Base-by-base conservation (phyloP, 768 basidiomycete species). In the Megacollybia marginata region DNA sequence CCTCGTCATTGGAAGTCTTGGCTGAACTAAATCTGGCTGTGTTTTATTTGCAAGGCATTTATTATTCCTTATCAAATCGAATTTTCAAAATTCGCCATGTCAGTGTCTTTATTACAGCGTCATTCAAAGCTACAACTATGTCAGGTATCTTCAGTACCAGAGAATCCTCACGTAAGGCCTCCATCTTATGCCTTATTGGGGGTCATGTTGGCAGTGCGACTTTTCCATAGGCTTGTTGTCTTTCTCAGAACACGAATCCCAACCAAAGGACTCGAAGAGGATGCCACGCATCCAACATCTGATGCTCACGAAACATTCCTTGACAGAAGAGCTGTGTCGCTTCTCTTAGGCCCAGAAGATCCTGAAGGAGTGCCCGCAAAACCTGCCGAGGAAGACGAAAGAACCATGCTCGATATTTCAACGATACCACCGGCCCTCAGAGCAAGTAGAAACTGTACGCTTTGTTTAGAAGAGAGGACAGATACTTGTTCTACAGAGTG, bases 111-210 rank as follows among this genome's bases (percentile, higher is more conserved):
- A 33, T 42, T 46, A 40, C 32, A 36, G 11, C 18, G 16, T 28
- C 18, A 28, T 42, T 34, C 15, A 20, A 35, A 23, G 34, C 33
- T 34, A 28, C 42, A 47, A 5, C 46, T 31, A 48, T 35, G 40
- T 44, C 28, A 93, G 90, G 62, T 91, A n/a, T 87, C 91, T 2
- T 79, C 83, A 11, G 75, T 75, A 46, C 83, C 82, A 1, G 76
- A 81, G 55, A 75, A 87, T 56, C 88, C 86, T 18, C 79, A 85
- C 61, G 70, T 73, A 9, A 75, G 82, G 45, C 84, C 88, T 8
- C 91, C 91, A 6, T 92, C 91, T 13, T 93, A 93, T 64, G 85
- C 89, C n/a, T 63, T 93, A 16, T 74, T 93, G 5, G 91, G 91
- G 11, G 68, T 91, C 36, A 71, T 93, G 47, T 77, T 93, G 31